Evolutionary conservation across 148 eudicot genomes (phyloP).

Genomic region (Suaeda aralocaspica): DNA sequence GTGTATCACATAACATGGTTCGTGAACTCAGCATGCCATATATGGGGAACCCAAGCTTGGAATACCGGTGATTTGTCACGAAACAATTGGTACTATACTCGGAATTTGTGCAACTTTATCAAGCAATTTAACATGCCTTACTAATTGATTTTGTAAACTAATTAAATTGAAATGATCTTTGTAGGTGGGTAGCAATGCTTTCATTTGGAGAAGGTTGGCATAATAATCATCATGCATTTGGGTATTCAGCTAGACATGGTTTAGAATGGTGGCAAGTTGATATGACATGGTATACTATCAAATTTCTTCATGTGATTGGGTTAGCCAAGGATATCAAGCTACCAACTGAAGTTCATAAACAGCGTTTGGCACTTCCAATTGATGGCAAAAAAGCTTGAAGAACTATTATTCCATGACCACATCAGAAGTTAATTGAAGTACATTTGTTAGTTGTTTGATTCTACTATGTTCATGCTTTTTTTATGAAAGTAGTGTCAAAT

Average conservation of each 20-base stretch:
- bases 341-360: slow-evolving; percentile 50
- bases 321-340: slow-evolving; percentile 69
- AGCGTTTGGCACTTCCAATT: slow-evolving; percentile 35
- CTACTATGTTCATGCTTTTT: too few species aligned
- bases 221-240: slow-evolving; percentile 70
- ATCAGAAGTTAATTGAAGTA: too few species aligned
- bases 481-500: background rate
- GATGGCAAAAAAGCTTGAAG: background rate
- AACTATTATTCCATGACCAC: too few species aligned
- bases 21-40: slow-evolving; percentile 70
- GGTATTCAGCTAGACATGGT: slow-evolving; percentile 57
- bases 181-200: slow-evolving; percentile 76
- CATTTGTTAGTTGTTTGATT: too few species aligned
- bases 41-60: slow-evolving; percentile 73
- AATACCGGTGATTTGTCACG: slow-evolving; percentile 59
- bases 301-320: slow-evolving; percentile 53
- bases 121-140: too few species aligned
- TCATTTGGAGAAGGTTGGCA: slow-evolving; percentile 85
- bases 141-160: background rate
- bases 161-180: background rate
- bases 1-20: slow-evolving; percentile 70
- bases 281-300: slow-evolving; percentile 61
- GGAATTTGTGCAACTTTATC: background rate
- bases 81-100: slow-evolving; percentile 55
- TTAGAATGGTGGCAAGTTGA: slow-evolving; percentile 46